Conservation (phyloP, 2,329 filamentous ascomycete genomes). For the Corniculantispora saksenae region DNA sequence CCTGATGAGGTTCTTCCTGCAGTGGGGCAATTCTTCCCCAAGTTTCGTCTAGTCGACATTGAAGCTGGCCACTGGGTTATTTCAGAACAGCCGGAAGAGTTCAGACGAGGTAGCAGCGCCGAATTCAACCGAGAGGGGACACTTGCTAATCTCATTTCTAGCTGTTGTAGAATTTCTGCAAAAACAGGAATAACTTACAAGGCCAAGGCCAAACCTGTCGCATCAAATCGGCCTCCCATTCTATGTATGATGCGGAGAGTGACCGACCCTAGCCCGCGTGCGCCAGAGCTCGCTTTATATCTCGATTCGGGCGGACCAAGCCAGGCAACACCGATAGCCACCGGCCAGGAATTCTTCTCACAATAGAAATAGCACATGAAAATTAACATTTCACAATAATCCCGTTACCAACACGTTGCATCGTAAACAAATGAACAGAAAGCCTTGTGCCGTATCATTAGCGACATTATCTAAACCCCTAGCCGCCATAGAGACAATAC, state of each 20-base stretch:
- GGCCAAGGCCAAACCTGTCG: no score
- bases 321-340: neutral
- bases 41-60: constrained; percentile 71
- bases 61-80: constrained; percentile 87
- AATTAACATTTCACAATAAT: no score
- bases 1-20: constrained; percentile 78
- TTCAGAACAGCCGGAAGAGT: constrained; percentile 81
- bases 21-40: constrained; percentile 80
- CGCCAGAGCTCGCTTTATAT: no score
- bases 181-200: constrained; percentile 45
- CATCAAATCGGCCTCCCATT: no score
- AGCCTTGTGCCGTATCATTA: constrained; percentile 38
- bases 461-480: constrained; percentile 42
- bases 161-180: constrained; percentile 65
- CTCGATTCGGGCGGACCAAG: no score
- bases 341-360: neutral
- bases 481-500: constrained; percentile 46
- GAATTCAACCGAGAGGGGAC: neutral
- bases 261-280: no score
- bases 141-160: constrained; percentile 31
- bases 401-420: neutral
- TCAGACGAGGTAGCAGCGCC: constrained; percentile 62
- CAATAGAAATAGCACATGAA: no score
- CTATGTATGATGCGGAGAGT: no score
- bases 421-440: constrained; percentile 9